Evolutionary conservation across 352 stramenopile species (phyloP), one percentile per base, ranked within the genome.

Genomic region (Phytophthora ramorum): DNA sequence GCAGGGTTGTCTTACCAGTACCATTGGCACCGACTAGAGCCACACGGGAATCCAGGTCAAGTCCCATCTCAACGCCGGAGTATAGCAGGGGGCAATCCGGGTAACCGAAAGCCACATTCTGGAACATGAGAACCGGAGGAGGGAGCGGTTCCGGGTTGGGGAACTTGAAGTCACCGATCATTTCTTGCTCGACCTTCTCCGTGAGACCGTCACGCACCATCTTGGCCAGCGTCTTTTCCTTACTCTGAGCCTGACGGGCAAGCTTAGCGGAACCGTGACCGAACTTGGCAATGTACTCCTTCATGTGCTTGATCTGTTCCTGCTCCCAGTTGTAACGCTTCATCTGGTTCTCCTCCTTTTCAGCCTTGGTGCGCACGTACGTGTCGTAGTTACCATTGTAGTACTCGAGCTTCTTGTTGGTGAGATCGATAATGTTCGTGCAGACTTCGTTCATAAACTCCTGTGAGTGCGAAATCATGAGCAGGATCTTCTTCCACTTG

Each of bases 401-500:
- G 81, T 99, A 99, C 63, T 95, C 84, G n/a, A 99, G 85, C 72
- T 98, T 98, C 55, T 93, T 91, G 52, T 92, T 79, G 47, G 81
- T 96, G 48, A 99, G 92, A 45, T 99, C 93, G 44, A 99, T 97
- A 53, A 99, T 99, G 81, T 99, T 98, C 17, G 97, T 99, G 67
- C 96, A 99, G 49, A 99, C 97, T 63, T 97, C 95, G 81, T 99
- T 99, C 71, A 99, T 92, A 73, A 99, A 99, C 75, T 99, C 97
- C 79, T 99, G 96, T 58, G 96, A 99, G 87, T 99, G 97, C 37
- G 89, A 98, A 65, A 99, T 98, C 76, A 99, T 88, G 32, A 99
- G 83, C 52, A 98, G 67, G 68, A 99, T 99, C 71, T 98, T 99
- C 73, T 97, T 97, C 94, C 96, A 99, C 74, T 92, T 96, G 49